These are phyloP conservation scores for Pyrrhoderma noxium DNA, from an alignment of 1,284 basidiomycete genomes.

Conservation along the genomic window DNA sequence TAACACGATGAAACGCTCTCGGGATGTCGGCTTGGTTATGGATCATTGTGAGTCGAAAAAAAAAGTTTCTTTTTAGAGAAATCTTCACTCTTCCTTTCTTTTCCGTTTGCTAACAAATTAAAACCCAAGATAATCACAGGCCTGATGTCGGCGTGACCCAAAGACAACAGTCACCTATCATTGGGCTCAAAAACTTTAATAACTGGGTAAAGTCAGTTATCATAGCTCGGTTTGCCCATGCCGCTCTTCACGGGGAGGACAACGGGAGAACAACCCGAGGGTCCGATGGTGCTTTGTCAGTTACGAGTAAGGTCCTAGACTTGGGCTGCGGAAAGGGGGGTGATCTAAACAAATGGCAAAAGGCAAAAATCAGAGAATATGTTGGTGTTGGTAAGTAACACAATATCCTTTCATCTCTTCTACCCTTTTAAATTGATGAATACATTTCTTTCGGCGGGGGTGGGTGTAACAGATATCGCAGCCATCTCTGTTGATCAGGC, in stretches of 20 bases:
- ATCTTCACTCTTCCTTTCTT: conserved; percentile 1
- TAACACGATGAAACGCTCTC: conserved; percentile 45
- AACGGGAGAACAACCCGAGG: conserved; percentile 27
- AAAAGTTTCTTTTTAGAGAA: conserved; percentile 26
- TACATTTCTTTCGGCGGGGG: background rate
- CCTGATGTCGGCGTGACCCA: conserved; percentile 84
- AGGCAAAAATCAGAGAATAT: conserved; percentile 76
- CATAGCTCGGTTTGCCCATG: conserved; percentile 79
- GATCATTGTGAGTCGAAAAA: conserved; percentile 75
- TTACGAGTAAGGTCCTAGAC: conserved; percentile 77
- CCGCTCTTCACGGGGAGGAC: conserved; percentile 36
- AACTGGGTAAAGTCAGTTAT: conserved; percentile 98
- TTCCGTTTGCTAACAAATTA: conserved; percentile 1
- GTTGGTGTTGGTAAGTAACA: conserved; percentile 69
- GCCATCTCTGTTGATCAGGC: conserved; percentile 89
- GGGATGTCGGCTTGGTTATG: conserved; percentile 62
- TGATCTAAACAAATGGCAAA: conserved; percentile 93
- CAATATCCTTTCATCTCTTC: conserved; percentile 2
- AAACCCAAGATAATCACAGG: conserved; percentile 73
- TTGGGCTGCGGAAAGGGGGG: conserved; percentile 98
- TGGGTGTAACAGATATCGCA: conserved; percentile 71
- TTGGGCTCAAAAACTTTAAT: conserved; percentile 95
- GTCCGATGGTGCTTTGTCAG: conserved; percentile 22
- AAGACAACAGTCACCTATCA: conserved; percentile 89
- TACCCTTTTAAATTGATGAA: background rate